Evolutionary conservation across 768 basidiomycete genomes (phyloP), one percentile per base, ranked within the genome.

Genomic region (Xerocomus spinulosus): DNA sequence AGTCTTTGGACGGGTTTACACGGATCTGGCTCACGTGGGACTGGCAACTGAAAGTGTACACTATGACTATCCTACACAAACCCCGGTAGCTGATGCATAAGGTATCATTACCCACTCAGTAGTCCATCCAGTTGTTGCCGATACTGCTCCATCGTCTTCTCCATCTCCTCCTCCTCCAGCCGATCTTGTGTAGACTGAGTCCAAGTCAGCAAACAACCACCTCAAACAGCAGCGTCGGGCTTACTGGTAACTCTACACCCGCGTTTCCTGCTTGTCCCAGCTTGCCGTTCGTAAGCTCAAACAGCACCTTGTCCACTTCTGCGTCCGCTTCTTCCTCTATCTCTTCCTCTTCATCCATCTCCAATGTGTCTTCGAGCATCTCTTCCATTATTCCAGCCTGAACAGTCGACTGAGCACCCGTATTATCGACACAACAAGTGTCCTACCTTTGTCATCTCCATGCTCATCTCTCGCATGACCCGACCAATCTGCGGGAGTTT

Each of bases 341-440:
- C 57, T 94, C 95, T 53, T 95, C 93, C 36, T 96, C 94, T 40
- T 95, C 92, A 4, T 94, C 92, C 67, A 92, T 74, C 39, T 92
- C 86, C 21, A 99, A 72, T 36, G 83, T 90, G 58, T 96, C 94
- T 51, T 93, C 92, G 44, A 99, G 70, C 96, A 98, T 98, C 66
- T 99, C 96, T 57, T 92, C 90, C 81, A 98, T 83, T 52, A 99
- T 90, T 2, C 96, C 96, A 28, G 93, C 92, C 94, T 97, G 35
- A 12, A n/a, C 4, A 45, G 18, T 17, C 21, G 13, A 49, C 26
- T 61, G 25, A 63, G 35, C 5, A 34, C 28, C 17, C 29, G 24
- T 32, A 29, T 28, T 9, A 26, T 37, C 10, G 33, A 42, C 15
- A 29, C n/a, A 38, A n/a, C 40, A 40, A 33, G 9, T 12, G 32